Conservation (phyloP, 2,329 filamentous ascomycete species). For the Parasarocladium wereldwijsianum region DNA sequence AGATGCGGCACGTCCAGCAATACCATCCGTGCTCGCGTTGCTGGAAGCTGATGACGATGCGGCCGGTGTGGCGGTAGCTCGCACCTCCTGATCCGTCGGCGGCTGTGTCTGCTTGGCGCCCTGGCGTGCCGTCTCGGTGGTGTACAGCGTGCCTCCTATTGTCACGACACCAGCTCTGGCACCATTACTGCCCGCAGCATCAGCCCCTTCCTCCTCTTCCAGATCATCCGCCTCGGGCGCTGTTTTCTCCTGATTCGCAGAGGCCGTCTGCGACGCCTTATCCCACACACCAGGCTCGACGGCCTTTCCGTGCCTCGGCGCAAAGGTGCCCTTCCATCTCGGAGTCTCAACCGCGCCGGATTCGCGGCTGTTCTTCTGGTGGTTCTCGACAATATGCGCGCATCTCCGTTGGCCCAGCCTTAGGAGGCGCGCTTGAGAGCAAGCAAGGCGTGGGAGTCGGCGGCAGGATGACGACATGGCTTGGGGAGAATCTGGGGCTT, state of each 20-base stretch:
- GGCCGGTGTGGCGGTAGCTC: background rate
- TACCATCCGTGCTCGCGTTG: background rate
- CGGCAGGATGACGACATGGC: constrained; percentile 1
- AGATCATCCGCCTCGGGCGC: constrained; percentile 10
- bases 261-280: too few species aligned
- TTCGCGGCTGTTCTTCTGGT: too few species aligned
- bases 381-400: background rate
- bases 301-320: constrained; percentile 43
- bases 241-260: constrained; percentile 9
- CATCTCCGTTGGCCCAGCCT: constrained; percentile 6
- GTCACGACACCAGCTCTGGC: background rate
- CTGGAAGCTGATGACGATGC: background rate
- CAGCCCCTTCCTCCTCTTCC: constrained; percentile 4
- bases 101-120: background rate
- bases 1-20: background rate
- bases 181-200: too few species aligned
- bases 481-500: too few species aligned
- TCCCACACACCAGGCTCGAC: constrained; percentile 34
- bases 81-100: constrained; percentile 3
- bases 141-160: background rate
- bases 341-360: constrained; percentile 19
- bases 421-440: constrained; percentile 4
- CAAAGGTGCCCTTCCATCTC: constrained; percentile 29
- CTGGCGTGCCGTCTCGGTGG: background rate
- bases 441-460: constrained; percentile 1